Evolutionary conservation across 768 basidiomycete genomes (phyloP).

Genomic region (Plicaturopsis crispa): DNA sequence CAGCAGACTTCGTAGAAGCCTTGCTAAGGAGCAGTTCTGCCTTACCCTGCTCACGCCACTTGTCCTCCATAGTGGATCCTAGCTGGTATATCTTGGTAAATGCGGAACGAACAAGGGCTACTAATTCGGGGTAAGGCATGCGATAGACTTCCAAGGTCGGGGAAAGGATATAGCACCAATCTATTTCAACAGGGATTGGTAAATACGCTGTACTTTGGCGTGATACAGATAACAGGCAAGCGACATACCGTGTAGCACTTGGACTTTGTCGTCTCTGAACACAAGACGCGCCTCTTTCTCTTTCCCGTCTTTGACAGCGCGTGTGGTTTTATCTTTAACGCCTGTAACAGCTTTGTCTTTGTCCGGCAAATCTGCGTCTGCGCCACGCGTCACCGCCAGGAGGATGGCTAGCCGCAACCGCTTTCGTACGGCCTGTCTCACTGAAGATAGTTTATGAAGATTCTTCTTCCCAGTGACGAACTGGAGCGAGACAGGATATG

Average conservation of each 20-base stretch:
- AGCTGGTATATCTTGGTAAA: constrained; percentile 14
- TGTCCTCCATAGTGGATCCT: constrained; percentile 16
- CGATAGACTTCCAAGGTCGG: constrained; percentile 30
- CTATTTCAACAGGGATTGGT: constrained; percentile 15
- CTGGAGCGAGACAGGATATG: constrained; percentile 28
- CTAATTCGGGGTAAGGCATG: constrained; percentile 35
- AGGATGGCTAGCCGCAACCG: constrained; percentile 32
- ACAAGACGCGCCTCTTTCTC: constrained; percentile 2
- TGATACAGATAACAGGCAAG: constrained; percentile 7
- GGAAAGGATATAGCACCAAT: constrained; percentile 42
- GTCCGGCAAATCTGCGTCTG: constrained; percentile 20
- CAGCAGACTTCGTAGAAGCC: no score
- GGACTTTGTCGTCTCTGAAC: background rate
- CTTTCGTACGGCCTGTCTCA: constrained; percentile 22
- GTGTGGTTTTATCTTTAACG: background rate
- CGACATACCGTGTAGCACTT: constrained; percentile 11
- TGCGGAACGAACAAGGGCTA: constrained; percentile 25
- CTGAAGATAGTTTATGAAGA: constrained; percentile 21
- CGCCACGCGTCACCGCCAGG: constrained; percentile 33
- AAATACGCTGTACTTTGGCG: background rate
- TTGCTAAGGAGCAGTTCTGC: no score
- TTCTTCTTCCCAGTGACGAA: constrained; percentile 26
- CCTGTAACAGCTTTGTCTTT: background rate
- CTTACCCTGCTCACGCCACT: constrained; percentile 10
- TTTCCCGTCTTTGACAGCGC: background rate